These are phyloP conservation scores for Paecilomyces sp. DNA, from an alignment of 2,329 filamentous ascomycete genomes.

Conservation along the genomic window DNA sequence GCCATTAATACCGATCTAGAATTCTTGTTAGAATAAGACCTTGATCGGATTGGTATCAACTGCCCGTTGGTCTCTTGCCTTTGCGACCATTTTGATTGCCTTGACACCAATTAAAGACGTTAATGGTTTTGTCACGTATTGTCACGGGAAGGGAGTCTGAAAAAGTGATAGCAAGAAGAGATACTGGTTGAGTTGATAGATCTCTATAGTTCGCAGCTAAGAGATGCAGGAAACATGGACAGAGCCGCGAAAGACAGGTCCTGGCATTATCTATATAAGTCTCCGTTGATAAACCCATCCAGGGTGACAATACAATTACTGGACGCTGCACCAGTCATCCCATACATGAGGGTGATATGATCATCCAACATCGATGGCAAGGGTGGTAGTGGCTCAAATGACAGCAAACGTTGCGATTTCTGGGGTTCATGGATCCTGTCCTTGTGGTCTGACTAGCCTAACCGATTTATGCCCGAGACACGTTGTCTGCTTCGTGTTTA, in stretches of 20 bases:
- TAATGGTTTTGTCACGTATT: background rate
- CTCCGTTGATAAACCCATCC: background rate
- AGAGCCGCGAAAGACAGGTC: background rate
- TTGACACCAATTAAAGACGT: background rate
- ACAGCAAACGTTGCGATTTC: background rate
- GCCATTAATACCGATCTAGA: conserved; percentile 86
- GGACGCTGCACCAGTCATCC: background rate
- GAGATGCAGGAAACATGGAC: background rate
- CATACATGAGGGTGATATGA: background rate
- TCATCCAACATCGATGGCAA: background rate
- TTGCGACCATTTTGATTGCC: background rate
- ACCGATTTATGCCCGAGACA: background rate
- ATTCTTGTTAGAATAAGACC: conserved; percentile 44
- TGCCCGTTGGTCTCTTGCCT: background rate
- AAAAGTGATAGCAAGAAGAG: background rate
- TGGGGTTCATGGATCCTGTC: background rate
- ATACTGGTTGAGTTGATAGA: background rate
- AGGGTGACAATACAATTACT: background rate
- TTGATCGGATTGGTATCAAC: background rate
- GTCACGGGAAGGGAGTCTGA: background rate
- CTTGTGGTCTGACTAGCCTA: conserved; percentile 6
- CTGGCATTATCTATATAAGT: background rate
- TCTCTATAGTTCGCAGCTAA: background rate
- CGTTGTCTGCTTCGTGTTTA: background rate
- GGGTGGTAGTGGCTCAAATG: background rate